Percentiles rank a stretch among this genome's conserved stretches.
Conservation (phyloP, 352 stramenopile genomes). For the Phytophthora fragariae region DNA sequence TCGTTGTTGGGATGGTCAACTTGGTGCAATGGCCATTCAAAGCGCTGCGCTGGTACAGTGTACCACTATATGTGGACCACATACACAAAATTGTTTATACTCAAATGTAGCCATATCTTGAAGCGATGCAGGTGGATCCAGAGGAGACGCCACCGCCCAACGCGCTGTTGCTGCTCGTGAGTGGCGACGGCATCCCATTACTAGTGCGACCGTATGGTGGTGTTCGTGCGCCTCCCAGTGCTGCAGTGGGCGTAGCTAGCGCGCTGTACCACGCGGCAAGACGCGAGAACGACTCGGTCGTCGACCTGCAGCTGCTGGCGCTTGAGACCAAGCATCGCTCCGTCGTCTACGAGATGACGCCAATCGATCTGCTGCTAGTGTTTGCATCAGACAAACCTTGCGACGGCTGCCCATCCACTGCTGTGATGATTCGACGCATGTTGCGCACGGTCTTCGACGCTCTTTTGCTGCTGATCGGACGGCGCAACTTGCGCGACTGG, state of each 20-base stretch:
- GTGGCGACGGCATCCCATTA: conserved; percentile 56
- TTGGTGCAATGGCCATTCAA: conserved; percentile 2
- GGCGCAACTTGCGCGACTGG: conserved; percentile 27
- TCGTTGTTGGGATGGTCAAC: not conserved
- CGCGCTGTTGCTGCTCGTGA: conserved; percentile 58
- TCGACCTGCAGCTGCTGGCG: conserved; percentile 30
- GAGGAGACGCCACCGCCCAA: conserved; percentile 27
- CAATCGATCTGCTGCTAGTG: conserved; percentile 43
- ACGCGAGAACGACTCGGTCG: conserved; percentile 17
- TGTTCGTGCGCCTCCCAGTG: conserved; percentile 51
- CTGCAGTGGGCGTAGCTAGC: conserved; percentile 53
- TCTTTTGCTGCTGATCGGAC: conserved; percentile 34
- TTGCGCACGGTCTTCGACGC: conserved; percentile 34
- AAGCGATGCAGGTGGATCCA: conserved; percentile 34
- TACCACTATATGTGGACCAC: not conserved
- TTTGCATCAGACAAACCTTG: conserved; percentile 40
- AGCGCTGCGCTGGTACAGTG: not conserved
- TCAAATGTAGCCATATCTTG: conserved; percentile 42
- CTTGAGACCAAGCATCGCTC: conserved; percentile 44
- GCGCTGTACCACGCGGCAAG: conserved; percentile 58
- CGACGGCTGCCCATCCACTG: conserved; percentile 11
- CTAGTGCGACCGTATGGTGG: conserved; percentile 58
- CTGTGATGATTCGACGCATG: conserved; percentile 29
- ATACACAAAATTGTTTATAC: not conserved
- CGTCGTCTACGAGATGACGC: conserved; percentile 43